A percentile compares a stretch with the other conserved stretches of the same genome.
These are phyloP conservation scores for Acanthamoeba castellanii DNA, from an alignment of 208 protist genomes.

Conservation along the genomic window DNA sequence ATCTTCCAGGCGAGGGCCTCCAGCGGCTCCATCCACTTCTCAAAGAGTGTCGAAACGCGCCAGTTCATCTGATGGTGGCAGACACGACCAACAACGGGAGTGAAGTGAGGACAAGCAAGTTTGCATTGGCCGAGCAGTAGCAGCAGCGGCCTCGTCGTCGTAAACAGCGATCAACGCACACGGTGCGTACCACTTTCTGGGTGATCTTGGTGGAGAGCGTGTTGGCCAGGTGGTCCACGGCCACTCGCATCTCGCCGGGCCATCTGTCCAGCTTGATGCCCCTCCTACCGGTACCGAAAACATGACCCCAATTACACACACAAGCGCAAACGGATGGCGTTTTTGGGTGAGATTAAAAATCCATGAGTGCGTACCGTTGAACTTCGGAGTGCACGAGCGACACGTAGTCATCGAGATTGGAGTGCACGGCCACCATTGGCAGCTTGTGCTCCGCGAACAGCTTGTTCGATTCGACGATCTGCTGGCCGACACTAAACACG, in stretches of 20 bases:
- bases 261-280: background rate
- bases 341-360: too few species aligned
- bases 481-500: background rate
- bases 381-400: background rate
- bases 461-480: background rate
- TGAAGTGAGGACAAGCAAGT: too few species aligned
- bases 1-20: constrained; percentile 60
- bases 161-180: background rate
- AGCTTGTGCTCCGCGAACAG: background rate
- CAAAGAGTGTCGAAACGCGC: constrained; percentile 18
- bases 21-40: constrained; percentile 67
- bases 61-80: constrained; percentile 27
- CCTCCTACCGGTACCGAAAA: background rate
- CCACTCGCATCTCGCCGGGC: constrained; percentile 31
- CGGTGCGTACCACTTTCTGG: constrained; percentile 16
- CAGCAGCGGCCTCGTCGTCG: background rate
- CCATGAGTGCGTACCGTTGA: background rate
- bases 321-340: too few species aligned
- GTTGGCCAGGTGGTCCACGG: constrained; percentile 46
- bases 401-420: constrained; percentile 61
- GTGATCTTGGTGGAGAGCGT: constrained; percentile 52
- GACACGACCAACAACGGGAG: too few species aligned
- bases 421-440: constrained; percentile 34
- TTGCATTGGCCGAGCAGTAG: background rate
- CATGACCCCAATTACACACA: too few species aligned